Evolutionary conservation across 2,329 filamentous ascomycete species (phyloP).

Genomic region (Botrytis galanthina): DNA sequence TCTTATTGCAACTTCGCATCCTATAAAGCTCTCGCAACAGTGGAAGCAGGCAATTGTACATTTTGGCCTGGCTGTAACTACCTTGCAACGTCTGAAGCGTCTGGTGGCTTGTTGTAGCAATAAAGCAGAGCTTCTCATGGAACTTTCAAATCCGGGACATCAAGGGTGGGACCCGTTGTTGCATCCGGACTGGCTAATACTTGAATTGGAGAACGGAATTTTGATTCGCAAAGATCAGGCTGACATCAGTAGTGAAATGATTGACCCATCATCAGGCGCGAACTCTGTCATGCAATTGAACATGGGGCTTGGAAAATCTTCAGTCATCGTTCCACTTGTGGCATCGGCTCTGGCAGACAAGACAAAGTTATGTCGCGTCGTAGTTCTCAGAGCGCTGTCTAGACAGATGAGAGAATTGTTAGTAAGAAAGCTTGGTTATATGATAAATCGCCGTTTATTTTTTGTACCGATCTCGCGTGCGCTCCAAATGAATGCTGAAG

Average conservation of each 20-base stretch:
- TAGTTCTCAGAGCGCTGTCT: slow-evolving; percentile 61
- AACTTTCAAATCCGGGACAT: slow-evolving; percentile 53
- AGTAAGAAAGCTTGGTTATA: slow-evolving; percentile 51
- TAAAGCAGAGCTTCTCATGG: slow-evolving; percentile 41
- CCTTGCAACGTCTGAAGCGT: slow-evolving; percentile 36
- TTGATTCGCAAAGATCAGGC: slow-evolving; percentile 52
- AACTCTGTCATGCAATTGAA: slow-evolving; percentile 65
- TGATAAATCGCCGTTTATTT: slow-evolving; percentile 54
- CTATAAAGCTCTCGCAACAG: background rate
- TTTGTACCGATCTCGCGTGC: slow-evolving; percentile 59
- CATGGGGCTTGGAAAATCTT: slow-evolving; percentile 71
- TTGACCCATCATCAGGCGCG: slow-evolving; percentile 37
- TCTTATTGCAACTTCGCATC: slow-evolving; percentile 17
- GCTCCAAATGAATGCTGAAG: slow-evolving; percentile 37
- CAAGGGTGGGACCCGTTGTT: slow-evolving; percentile 52
- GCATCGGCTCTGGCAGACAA: slow-evolving; percentile 53
- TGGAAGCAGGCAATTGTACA: slow-evolving; percentile 26
- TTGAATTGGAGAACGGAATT: slow-evolving; percentile 63
- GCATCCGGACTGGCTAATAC: slow-evolving; percentile 58
- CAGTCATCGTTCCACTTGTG: slow-evolving; percentile 66
- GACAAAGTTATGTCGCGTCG: slow-evolving; percentile 51
- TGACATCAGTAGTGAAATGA: slow-evolving; percentile 58
- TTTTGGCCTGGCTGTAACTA: slow-evolving; percentile 27
- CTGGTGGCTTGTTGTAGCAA: slow-evolving; percentile 38
- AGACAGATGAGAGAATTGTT: slow-evolving; percentile 61